Evolutionary conservation across 2,329 filamentous ascomycete species (phyloP), one percentile per base, ranked within the genome.

Genomic region (Dichotomopilus funicola): DNA sequence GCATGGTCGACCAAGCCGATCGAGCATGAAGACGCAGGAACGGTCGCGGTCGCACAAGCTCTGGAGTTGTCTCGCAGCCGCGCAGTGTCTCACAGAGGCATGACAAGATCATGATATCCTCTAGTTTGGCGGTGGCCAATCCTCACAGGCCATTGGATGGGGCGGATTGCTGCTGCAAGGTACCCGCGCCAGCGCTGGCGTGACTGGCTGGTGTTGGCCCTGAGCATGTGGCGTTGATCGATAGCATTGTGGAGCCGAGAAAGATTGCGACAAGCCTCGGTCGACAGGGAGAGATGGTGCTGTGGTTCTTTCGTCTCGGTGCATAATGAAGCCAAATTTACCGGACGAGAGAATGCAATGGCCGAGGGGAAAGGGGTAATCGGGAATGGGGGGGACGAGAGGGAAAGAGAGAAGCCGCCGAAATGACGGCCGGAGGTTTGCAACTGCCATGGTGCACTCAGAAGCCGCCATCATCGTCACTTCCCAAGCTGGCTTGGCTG

Each of bases 291-390:
- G 44, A 12, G 43, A 42, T 43, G 49, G 19, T 27, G 37, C 27
- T 51, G 49, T 54, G 51, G 48, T 45, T 51, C 49, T 43, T 56
- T 37, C 35, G 56, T 52, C 48, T 53, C 33, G 46, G 27, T 47
- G 59, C 56, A 61, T 57, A 49, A 59, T 48, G 38, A 52, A 44
- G 35, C 12, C 35, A 53, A 51, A 59, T 59, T 56, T 60, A 54
- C 58, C 58, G 45, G 52, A 35, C 53, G 45, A 43, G 31, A 35
- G 52, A 37, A 54, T 60, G 59, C 56, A 54, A 61, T 54, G 48
- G 49, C 56, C 50, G 10, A 31, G 45, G 31, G 41, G 53, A 27
- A 27, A 27, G 19, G 19, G 19, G 19, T 2, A 27, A 27, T 27
- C 19, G 19, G 19, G 19, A 27, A 2, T 27, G 19, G 19, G 19